Evolutionary conservation across 2,329 filamentous ascomycete genomes (phyloP), one percentile per base, ranked within the genome.

Genomic region (Arthrobotrys entomopaga): DNA sequence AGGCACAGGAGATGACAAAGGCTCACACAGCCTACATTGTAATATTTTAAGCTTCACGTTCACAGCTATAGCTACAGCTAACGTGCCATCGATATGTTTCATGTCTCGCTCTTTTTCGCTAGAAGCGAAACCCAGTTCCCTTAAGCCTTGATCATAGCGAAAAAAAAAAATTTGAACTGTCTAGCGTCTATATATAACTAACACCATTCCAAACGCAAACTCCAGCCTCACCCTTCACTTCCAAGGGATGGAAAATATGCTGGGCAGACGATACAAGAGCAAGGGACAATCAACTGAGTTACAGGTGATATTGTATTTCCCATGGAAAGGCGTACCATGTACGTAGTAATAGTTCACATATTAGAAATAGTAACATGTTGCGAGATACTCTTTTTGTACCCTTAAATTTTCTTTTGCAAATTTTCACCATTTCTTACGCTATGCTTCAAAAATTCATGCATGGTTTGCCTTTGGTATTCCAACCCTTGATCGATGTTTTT

Each of bases 291-390:
- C 29, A 34, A 5, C 29, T n/a, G n/a, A n/a, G 29, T 10, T 34
- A 34, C 29, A 34, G 29, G 29, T 34, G 10, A 34, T 10, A 34
- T 10, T 10, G 29, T 19, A 40, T 38, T 42, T 57, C 16, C 53
- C 53, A 59, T 48, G 54, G 42, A 50, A 42, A 34, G 29, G 29
- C 10, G 63, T 66, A 38, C 64, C 38, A 29, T 43, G 54, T 43
- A n/a, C 29, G 34, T 53, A 53, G 40, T 16, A n/a, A n/a, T n/a
- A n/a, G n/a, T n/a, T n/a, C 29, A 11, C 7, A 22, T 34, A 40
- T 60, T 60, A 67, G 64, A 67, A n/a, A 67, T 67, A 67, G 64
- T 53, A 67, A 67, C 64, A 60, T 48, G 54, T 67, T 60, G 56
- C 64, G 64, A 59, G 49, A 19, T 22, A 34, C 29, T 34, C 29